Percentiles rank a stretch among this genome's conserved stretches.
Evolutionary conservation across 495 filamentous ascomycete species (phyloP).

Genomic region (Staphylotrichum tortipilum): DNA sequence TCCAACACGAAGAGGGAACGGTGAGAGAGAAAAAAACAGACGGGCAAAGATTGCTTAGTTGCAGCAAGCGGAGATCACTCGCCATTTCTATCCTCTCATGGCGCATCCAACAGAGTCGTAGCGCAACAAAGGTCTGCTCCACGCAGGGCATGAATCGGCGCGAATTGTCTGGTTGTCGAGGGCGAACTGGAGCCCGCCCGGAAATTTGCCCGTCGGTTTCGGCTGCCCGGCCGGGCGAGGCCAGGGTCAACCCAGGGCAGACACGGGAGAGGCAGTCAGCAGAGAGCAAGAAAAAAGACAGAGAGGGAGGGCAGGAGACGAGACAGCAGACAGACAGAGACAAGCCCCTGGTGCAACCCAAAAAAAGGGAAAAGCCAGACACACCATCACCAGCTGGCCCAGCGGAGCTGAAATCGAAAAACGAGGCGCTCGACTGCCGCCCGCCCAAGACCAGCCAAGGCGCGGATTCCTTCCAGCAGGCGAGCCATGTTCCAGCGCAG

Average conservation of each 20-base stretch:
- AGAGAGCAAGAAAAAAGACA: neutral
- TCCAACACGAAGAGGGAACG: too few relatives aligned
- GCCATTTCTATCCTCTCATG: neutral
- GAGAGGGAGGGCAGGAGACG: too few relatives aligned
- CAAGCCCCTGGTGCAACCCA: too few relatives aligned
- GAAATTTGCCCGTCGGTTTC: conserved; percentile 7
- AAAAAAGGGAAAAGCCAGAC: neutral
- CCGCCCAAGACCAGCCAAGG: too few relatives aligned
- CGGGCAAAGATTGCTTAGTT: neutral
- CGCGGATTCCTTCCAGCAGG: too few relatives aligned
- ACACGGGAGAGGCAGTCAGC: neutral
- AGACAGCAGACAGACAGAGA: too few relatives aligned
- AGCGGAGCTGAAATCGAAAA: too few relatives aligned
- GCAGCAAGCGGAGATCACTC: neutral
- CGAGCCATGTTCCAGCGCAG: too few relatives aligned
- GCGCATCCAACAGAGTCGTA: too few relatives aligned
- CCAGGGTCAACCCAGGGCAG: neutral
- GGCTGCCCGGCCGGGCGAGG: neutral
- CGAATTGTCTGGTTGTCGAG: neutral
- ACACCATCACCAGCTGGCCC: too few relatives aligned
- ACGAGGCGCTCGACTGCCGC: too few relatives aligned
- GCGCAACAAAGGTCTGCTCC: neutral
- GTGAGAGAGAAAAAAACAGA: too few relatives aligned
- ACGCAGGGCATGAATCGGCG: conserved; percentile 1
- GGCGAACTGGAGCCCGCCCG: conserved; percentile 5